Conservation (phyloP, 441 rosid genomes). For the Iberis amara region DNA sequence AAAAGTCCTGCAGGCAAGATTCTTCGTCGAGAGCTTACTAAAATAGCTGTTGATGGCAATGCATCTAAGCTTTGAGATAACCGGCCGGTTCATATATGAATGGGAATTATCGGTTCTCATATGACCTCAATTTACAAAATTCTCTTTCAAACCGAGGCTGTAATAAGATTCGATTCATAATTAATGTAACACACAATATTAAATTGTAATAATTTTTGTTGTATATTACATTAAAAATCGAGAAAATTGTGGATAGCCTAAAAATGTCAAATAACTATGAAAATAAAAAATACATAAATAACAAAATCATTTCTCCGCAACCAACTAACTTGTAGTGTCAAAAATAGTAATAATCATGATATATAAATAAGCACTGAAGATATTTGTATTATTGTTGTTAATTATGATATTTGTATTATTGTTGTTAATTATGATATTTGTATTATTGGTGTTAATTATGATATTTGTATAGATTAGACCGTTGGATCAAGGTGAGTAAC, state of each 20-base stretch:
- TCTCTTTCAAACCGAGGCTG: too few relatives aligned
- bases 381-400: not conserved
- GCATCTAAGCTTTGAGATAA: slow-evolving; percentile 44
- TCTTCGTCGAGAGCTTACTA: slow-evolving; percentile 58
- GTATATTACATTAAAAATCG: too few relatives aligned
- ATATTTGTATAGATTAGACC: not conserved
- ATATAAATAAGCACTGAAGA: not conserved
- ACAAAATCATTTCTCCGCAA: too few relatives aligned
- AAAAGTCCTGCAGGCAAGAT: slow-evolving; percentile 75
- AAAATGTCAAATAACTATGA: too few relatives aligned
- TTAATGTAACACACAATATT: too few relatives aligned
- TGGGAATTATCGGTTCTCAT: not conserved
- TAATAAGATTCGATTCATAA: too few relatives aligned
- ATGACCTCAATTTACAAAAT: too few relatives aligned
- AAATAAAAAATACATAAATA: too few relatives aligned
- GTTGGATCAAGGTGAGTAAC: not conserved
- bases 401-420: not conserved
- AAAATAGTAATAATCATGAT: too few relatives aligned
- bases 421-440: not conserved
- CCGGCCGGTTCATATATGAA: slow-evolving; percentile 7
- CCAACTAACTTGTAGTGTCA: too few relatives aligned
- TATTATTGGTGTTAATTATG: not conserved
- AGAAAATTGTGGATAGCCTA: too few relatives aligned
- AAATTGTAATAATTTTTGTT: too few relatives aligned
- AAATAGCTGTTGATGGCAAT: slow-evolving; percentile 33